Evolutionary conservation across 352 stramenopile genomes (phyloP).

Genomic region (Phytopythium vexans): DNA sequence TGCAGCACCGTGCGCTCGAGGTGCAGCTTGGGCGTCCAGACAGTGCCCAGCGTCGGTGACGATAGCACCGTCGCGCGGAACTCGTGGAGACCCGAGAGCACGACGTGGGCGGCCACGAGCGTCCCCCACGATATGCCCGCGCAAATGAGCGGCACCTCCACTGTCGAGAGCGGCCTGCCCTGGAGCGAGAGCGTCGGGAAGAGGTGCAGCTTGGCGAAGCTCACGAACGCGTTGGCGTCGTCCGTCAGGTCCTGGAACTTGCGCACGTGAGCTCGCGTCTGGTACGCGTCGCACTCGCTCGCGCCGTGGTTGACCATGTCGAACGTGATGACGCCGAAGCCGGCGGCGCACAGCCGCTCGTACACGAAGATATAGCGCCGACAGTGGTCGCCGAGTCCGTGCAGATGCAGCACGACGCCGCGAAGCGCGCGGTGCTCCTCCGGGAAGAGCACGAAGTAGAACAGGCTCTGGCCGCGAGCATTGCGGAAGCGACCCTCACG

Average conservation of each 20-base stretch:
- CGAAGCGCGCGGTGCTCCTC: conserved; percentile 22
- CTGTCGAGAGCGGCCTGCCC: conserved; percentile 8
- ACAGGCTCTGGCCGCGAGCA: conserved; percentile 32
- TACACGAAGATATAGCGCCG: conserved; percentile 42
- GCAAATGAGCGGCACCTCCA: conserved; percentile 22
- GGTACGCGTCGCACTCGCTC: conserved; percentile 32
- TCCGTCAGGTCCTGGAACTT: conserved; percentile 31
- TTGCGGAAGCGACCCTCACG: conserved; percentile 42
- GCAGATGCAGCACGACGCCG: conserved; percentile 47
- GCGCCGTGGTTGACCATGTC: conserved; percentile 47
- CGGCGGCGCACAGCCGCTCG: conserved; percentile 32
- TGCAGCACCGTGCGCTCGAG: conserved; percentile 20
- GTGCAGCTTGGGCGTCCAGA: conserved; percentile 26
- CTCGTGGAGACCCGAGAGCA: conserved; percentile 32
- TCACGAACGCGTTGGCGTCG: conserved; percentile 35
- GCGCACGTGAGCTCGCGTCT: conserved; percentile 21
- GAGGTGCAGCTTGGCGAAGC: conserved; percentile 23
- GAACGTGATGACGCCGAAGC: conserved; percentile 51
- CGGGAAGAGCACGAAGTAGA: conserved; percentile 46
- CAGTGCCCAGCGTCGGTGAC: conserved; percentile 28
- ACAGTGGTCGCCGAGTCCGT: conserved; percentile 59
- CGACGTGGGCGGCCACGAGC: conserved; percentile 29
- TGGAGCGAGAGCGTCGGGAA: conserved; percentile 7
- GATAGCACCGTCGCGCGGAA: conserved; percentile 28
- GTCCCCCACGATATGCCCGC: conserved; percentile 33